These are phyloP conservation scores for Tricholoma furcatifolium DNA, from an alignment of 768 basidiomycete genomes.

Conservation along the genomic window DNA sequence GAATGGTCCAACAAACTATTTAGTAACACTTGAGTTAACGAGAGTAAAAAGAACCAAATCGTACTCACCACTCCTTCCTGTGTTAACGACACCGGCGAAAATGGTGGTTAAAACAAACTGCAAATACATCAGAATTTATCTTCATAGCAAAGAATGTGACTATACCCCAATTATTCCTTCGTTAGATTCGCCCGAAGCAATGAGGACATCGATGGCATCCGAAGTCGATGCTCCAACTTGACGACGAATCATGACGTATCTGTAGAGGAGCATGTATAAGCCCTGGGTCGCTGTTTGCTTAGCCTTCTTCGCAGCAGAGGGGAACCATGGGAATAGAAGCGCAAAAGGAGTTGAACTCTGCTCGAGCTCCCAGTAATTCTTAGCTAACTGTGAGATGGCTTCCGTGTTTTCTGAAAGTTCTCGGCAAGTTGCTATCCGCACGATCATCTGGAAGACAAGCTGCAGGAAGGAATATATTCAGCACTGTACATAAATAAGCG, in stretches of 20 bases:
- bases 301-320: conserved; percentile 14
- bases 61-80: conserved; percentile 30
- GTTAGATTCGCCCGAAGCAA: conserved; percentile 13
- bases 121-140: not conserved
- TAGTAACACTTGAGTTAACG: not conserved
- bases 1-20: conserved; percentile 35
- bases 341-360: conserved; percentile 13
- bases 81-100: conserved; percentile 35
- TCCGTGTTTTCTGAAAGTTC: conserved; percentile 18
- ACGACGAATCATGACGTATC: not conserved
- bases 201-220: conserved; percentile 21
- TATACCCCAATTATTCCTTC: conserved; percentile 26
- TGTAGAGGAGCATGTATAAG: conserved; percentile 12
- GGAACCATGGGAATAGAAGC: conserved; percentile 26
- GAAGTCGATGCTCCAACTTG: not conserved
- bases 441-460: conserved; percentile 21
- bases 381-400: conserved; percentile 10
- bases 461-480: not conserved
- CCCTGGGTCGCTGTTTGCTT: conserved; percentile 14
- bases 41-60: not conserved
- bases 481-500: not conserved
- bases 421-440: conserved; percentile 17
- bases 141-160: not conserved
- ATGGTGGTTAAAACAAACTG: conserved; percentile 32
- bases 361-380: conserved; percentile 14